Evolutionary conservation across 345 rosid species (phyloP).

Genomic region (Gossypium anomalum): DNA sequence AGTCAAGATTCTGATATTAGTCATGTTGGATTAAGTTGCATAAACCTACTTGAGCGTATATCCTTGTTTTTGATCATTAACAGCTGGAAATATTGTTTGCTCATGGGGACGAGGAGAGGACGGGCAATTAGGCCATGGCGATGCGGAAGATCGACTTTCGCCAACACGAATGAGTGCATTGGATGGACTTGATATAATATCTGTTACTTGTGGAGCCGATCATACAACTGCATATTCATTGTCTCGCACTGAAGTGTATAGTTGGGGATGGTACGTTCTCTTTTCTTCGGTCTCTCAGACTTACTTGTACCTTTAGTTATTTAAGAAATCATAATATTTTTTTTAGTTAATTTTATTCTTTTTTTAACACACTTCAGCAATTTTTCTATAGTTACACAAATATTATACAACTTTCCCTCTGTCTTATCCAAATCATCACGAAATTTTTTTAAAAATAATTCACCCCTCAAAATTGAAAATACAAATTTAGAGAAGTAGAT

Average conservation of each 20-base stretch:
- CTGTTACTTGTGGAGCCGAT: conserved; percentile 93
- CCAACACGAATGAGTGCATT: conserved; percentile 76
- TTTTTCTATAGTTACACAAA: too few relatives aligned
- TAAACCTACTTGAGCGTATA: neutral
- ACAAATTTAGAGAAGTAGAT: too few relatives aligned
- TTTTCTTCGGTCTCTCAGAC: neutral
- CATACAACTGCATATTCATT: conserved; percentile 80
- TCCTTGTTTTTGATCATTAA: conserved; percentile 12
- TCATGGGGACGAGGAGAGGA: conserved; percentile 99
- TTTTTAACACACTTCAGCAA: neutral
- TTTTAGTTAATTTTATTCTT: neutral
- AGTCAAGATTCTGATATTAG: neutral
- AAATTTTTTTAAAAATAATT: too few relatives aligned
- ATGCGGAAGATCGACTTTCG: conserved; percentile 78
- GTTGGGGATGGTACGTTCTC: conserved; percentile 78
- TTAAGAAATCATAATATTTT: neutral
- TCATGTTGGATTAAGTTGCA: neutral
- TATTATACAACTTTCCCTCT: neutral
- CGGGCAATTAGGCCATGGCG: conserved; percentile 97
- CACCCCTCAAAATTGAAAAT: too few relatives aligned
- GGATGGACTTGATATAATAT: conserved; percentile 52
- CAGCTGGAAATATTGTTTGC: conserved; percentile 90
- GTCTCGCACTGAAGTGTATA: conserved; percentile 59
- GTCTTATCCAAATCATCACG: too few relatives aligned
- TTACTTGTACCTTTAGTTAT: neutral